Conservation (phyloP, 2,329 filamentous ascomycete genomes). For the Alternaria incomplexa region DNA sequence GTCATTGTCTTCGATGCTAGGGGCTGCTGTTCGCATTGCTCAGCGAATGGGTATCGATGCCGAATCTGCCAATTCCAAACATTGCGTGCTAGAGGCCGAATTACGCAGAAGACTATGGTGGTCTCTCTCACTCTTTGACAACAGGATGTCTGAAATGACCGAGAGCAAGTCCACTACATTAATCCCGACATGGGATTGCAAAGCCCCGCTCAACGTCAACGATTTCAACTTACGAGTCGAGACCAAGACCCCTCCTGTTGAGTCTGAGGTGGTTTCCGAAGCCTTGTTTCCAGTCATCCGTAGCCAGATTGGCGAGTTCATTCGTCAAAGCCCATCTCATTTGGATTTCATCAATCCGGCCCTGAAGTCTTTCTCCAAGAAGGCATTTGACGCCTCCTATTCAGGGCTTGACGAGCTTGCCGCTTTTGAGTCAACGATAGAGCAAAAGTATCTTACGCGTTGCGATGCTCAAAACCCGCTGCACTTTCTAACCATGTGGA, state of each 20-base stretch:
- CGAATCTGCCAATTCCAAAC: constrained; percentile 58
- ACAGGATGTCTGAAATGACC: constrained; percentile 59
- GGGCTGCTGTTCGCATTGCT: constrained; percentile 64
- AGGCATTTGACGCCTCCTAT: constrained; percentile 13
- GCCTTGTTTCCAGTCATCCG: constrained; percentile 60
- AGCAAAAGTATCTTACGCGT: constrained; percentile 47
- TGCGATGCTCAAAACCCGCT: constrained; percentile 33
- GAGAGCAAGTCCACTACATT: constrained; percentile 58
- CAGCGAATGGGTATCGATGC: constrained; percentile 66
- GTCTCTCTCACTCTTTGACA: constrained; percentile 65
- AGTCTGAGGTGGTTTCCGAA: constrained; percentile 53
- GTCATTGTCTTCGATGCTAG: constrained; percentile 61
- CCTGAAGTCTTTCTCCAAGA: constrained; percentile 49
- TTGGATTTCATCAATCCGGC: constrained; percentile 56
- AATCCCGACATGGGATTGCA: constrained; percentile 58
- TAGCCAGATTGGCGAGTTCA: constrained; percentile 54
- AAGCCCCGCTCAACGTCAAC: constrained; percentile 59
- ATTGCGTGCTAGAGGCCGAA: constrained; percentile 64
- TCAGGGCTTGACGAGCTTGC: constrained; percentile 36
- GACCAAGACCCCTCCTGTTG: constrained; percentile 48
- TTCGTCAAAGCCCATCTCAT: constrained; percentile 50
- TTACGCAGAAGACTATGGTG: constrained; percentile 68
- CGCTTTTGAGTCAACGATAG: constrained; percentile 48
- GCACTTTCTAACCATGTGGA: constrained; percentile 58
- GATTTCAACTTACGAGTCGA: constrained; percentile 54